Evolutionary conservation across 805 yeast species (phyloP), one percentile per base, ranked within the genome.

Genomic region (Barnettozyma populi): DNA sequence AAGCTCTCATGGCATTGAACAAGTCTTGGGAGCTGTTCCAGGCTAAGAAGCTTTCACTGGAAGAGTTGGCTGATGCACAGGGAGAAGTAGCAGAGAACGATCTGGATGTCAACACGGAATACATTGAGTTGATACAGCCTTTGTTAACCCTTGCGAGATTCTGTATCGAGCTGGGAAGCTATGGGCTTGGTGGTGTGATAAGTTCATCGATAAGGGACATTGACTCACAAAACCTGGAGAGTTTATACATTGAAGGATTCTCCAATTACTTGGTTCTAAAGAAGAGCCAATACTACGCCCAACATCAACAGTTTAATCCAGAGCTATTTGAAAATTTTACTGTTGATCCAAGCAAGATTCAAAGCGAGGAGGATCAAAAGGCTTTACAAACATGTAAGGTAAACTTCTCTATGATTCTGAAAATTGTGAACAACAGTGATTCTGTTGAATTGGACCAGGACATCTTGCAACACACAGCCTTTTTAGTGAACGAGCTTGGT

Each of bases 171-270:
- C 69, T 87, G 60, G 92, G 83, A 19, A 64, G 79, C 53, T 82
- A 80, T 59, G 95, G 86, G 35, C 57, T 74, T 16, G 86, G 86
- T 3, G 69, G 79, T 4, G 74, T 76, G n/a, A 80, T 89, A n/a
- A 73, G 89, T 11, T 68, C 75, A 16, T 74, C 75, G 23, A 73
- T 84, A 16, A 83, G 84, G 57, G 92, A 86, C 51, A 78, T 92
- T 41, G 90, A 92, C 67, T 97, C 92, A 57, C 84, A 82, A 57
- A 80, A 88, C 51, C 71, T 88, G 48, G 98, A 94, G 59, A 75
- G 84, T 36, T 85, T 78, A 60, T 94, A 94, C 63, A 69, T 90
- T 53, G 95, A 88, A 60, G 95, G 94, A 0, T 79, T 90, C 57
- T 80, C 94, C 0, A 74, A 82, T 59, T 71, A 80, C 52, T 66